Evolutionary conservation across 2,329 filamentous ascomycete species (phyloP).

Genomic region (Fusarium paranaense): DNA sequence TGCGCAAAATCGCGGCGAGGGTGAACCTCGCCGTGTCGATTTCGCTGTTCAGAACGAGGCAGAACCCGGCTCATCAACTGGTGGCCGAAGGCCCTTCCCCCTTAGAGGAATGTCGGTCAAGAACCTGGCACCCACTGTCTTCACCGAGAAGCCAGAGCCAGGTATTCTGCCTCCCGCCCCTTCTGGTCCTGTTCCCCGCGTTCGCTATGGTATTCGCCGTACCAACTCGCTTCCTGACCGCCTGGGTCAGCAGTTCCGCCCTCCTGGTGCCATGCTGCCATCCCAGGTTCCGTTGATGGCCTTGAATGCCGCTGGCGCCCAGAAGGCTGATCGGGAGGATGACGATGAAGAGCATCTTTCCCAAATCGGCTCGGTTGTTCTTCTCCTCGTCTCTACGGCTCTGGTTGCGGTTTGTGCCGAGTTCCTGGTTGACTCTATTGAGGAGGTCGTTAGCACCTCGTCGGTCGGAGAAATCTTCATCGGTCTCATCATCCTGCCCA

Average conservation of each 20-base stretch:
- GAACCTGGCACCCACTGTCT: constrained; percentile 78
- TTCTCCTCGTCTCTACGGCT: constrained; percentile 72
- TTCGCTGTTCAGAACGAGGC: constrained; percentile 59
- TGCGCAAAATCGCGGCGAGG: constrained; percentile 36
- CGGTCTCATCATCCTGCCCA: constrained; percentile 77
- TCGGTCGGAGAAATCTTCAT: constrained; percentile 75
- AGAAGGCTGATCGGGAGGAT: constrained; percentile 44
- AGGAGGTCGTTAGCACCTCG: constrained; percentile 68
- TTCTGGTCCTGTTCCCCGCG: constrained; percentile 64
- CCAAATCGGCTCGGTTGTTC: constrained; percentile 67
- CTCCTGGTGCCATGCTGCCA: constrained; percentile 64
- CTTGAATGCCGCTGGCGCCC: constrained; percentile 45
- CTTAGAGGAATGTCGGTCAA: constrained; percentile 73
- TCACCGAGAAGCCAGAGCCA: constrained; percentile 60
- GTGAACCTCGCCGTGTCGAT: constrained; percentile 67
- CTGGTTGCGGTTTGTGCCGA: constrained; percentile 77
- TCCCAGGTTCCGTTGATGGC: constrained; percentile 57
- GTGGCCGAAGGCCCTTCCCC: constrained; percentile 61
- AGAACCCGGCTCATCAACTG: constrained; percentile 33
- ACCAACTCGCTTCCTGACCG: constrained; percentile 81
- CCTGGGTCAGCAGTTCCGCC: constrained; percentile 63
- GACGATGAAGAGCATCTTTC: constrained; percentile 63
- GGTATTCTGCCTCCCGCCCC: constrained; percentile 44
- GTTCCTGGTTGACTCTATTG: constrained; percentile 76
- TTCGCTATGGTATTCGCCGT: constrained; percentile 74